A percentile compares a stretch with the other conserved stretches of the same genome.
Evolutionary conservation across 768 basidiomycete species (phyloP).

Genomic region (Rhizopogon vesiculosus): DNA sequence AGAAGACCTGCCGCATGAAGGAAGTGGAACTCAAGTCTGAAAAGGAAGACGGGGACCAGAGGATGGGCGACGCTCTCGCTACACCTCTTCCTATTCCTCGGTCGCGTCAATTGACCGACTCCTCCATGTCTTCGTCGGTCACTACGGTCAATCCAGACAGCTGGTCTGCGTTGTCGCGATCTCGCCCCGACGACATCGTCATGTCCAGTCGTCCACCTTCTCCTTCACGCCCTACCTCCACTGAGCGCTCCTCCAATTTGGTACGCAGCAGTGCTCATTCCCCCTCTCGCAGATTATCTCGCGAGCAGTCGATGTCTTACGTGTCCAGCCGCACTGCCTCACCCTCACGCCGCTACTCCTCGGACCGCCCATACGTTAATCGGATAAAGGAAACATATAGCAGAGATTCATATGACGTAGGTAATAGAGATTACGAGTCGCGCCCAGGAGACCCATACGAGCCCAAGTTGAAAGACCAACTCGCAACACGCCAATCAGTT

Average conservation of each 20-base stretch:
- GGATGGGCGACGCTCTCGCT: neutral
- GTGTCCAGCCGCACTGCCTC: conserved; percentile 26
- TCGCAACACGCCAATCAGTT: conserved; percentile 13
- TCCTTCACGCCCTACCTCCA: conserved; percentile 20
- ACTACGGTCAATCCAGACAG: neutral
- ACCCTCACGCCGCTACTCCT: conserved; percentile 18
- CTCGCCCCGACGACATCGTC: conserved; percentile 12
- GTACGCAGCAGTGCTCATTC: conserved; percentile 20
- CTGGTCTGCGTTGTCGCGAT: conserved; percentile 8
- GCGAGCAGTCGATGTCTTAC: conserved; percentile 16
- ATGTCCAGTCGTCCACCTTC: conserved; percentile 13
- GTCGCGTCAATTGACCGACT: conserved; percentile 2
- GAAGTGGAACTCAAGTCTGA: conserved; percentile 3
- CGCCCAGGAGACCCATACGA: conserved; percentile 15
- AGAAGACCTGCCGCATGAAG: conserved; percentile 11
- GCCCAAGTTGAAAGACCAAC: conserved; percentile 22
- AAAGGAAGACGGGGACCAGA: neutral
- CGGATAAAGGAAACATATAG: conserved; percentile 20
- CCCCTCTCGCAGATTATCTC: conserved; percentile 10
- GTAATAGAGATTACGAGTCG: conserved; percentile 20
- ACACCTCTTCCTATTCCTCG: conserved; percentile 17
- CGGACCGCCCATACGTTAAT: conserved; percentile 18
- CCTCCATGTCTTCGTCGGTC: neutral
- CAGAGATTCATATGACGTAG: conserved; percentile 11
- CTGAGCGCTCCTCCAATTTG: conserved; percentile 21